A percentile compares a stretch with the other conserved stretches of the same genome.
These are phyloP conservation scores for Akanthomyces lecanii DNA, from an alignment of 2,329 filamentous ascomycete genomes.

Conservation along the genomic window DNA sequence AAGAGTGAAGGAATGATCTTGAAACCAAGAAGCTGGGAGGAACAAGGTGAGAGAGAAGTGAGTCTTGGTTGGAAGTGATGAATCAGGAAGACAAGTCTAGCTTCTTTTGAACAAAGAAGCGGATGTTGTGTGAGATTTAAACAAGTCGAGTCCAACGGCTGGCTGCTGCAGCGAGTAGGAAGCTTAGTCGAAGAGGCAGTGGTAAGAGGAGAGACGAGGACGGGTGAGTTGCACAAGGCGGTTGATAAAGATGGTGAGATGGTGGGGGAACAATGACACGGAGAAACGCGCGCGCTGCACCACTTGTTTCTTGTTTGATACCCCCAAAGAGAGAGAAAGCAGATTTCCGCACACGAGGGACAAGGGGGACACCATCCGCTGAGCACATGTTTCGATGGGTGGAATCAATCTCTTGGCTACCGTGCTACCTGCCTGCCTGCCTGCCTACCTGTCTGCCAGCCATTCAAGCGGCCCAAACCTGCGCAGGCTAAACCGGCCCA, in stretches of 20 bases:
- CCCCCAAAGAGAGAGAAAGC: neutral
- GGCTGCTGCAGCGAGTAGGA: neutral
- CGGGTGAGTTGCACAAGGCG: neutral
- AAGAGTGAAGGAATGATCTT: neutral
- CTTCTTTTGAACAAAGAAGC: neutral
- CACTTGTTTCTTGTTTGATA: neutral
- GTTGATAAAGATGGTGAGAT: neutral
- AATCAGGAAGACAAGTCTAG: too few relatives aligned
- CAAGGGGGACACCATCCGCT: neutral
- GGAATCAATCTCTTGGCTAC: neutral
- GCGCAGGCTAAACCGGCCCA: too few relatives aligned
- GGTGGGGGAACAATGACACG: neutral
- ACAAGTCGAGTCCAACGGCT: neutral
- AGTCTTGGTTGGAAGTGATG: neutral
- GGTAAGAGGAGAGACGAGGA: too few relatives aligned
- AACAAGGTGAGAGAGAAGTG: neutral
- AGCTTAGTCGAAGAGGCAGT: neutral
- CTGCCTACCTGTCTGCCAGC: neutral
- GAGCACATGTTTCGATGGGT: neutral
- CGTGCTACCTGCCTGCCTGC: neutral
- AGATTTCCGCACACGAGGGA: neutral
- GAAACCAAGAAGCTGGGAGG: neutral
- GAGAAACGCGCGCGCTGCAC: neutral
- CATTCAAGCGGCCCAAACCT: too few relatives aligned
- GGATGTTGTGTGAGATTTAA: neutral